Conservation (phyloP, 345 rosid species). For the Physaria fendleri region DNA sequence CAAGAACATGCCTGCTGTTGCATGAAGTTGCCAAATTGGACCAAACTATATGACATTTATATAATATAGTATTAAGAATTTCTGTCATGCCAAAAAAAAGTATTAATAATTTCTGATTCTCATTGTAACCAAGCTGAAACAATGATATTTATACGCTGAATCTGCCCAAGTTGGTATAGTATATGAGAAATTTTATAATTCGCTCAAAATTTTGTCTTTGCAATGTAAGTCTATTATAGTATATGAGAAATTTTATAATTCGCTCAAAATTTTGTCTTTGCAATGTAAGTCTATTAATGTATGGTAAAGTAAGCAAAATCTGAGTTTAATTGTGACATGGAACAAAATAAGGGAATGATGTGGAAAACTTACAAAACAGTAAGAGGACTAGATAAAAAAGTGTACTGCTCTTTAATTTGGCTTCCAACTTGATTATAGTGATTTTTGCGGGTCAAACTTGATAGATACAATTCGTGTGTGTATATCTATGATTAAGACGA, state of each 20-base stretch:
- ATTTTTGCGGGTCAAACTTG: no score
- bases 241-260: background rate
- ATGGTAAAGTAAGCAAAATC: no score
- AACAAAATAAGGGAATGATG: no score
- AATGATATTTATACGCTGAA: background rate
- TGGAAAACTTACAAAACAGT: no score
- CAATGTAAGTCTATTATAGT: background rate
- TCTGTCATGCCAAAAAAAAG: no score
- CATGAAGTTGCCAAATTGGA: slow-evolving; percentile 9
- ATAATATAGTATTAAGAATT: slow-evolving; percentile 5
- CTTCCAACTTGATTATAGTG: no score
- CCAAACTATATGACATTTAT: background rate
- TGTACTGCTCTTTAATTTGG: no score
- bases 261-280: background rate
- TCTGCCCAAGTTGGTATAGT: slow-evolving; percentile 13
- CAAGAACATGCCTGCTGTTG: slow-evolving; percentile 29
- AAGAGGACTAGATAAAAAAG: no score
- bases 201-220: background rate
- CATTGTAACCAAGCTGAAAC: slow-evolving; percentile 11
- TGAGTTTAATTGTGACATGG: no score
- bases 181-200: background rate
- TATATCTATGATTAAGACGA: no score
- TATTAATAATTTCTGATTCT: background rate
- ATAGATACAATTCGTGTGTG: no score
- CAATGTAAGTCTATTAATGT: background rate